Evolutionary conservation across 768 basidiomycete genomes (phyloP).

Genomic region (Cystobasidium tubakii): DNA sequence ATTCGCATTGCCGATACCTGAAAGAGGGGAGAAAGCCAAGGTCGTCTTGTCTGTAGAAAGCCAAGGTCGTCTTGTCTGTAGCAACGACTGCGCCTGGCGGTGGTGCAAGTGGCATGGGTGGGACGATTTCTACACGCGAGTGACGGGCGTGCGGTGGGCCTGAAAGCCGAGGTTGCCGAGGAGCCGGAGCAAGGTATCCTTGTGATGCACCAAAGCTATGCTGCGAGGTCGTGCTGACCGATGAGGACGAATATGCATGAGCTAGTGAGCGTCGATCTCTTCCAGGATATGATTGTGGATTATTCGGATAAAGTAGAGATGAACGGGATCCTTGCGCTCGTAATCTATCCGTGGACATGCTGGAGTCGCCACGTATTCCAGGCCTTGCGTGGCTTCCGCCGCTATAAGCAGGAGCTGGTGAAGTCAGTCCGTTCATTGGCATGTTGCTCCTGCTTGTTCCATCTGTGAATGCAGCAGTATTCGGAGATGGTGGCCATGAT

Average conservation of each 20-base stretch:
- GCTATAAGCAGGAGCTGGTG: neutral
- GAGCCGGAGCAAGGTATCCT: conserved; percentile 1
- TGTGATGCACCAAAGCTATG: conserved; percentile 5
- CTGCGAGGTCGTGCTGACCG: neutral
- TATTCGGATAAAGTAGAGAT: neutral
- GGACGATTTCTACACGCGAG: conserved; percentile 62
- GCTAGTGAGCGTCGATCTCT: neutral
- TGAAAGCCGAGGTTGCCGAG: conserved; percentile 48
- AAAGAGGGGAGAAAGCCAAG: conserved; percentile 40
- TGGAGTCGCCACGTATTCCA: conserved; percentile 17
- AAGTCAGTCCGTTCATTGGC: neutral
- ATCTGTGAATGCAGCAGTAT: neutral
- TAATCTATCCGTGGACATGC: conserved; percentile 32
- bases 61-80: conserved; percentile 41
- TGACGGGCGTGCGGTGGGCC: conserved; percentile 62
- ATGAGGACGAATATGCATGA: neutral
- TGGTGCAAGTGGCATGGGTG: conserved; percentile 62
- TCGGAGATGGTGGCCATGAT: neutral
- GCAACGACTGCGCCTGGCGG: conserved; percentile 46
- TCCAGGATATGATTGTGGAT: neutral
- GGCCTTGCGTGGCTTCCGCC: neutral
- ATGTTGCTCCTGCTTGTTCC: neutral
- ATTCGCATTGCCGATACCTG: conserved; percentile 35
- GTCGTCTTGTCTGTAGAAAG: conserved; percentile 40
- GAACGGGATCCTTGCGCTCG: conserved; percentile 15